A percentile compares a stretch with the other conserved stretches of the same genome.
These are phyloP conservation scores for Fibroporia radiculosa DNA, from an alignment of 768 basidiomycete genomes.

Conservation along the genomic window DNA sequence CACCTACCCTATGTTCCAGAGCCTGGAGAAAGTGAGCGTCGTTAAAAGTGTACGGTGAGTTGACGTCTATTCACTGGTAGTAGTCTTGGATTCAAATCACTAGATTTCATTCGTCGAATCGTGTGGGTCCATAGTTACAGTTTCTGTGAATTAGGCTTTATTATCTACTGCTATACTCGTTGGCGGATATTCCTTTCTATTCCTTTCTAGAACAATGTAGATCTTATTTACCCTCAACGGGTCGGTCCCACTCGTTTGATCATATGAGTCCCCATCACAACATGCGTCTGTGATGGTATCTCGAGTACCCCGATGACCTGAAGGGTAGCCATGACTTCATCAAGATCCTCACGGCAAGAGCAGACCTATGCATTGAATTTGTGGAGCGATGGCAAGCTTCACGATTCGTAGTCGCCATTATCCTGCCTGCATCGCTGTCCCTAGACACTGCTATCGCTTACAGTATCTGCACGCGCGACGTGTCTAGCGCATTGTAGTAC, in stretches of 20 bases:
- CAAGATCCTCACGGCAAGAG: slow-evolving; percentile 2
- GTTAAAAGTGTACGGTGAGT: slow-evolving; percentile 5
- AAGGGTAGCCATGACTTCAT: slow-evolving; percentile 8
- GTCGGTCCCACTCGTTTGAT: slow-evolving; percentile 3
- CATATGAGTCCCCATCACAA: slow-evolving; percentile 2
- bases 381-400: slow-evolving; percentile 11
- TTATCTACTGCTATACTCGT: neutral
- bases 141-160: too few species aligned
- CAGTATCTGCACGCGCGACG: neutral
- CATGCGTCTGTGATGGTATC: slow-evolving; percentile 8
- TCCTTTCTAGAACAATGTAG: slow-evolving; percentile 1
- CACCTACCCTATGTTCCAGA: too few species aligned
- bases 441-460: slow-evolving; percentile 5
- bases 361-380: slow-evolving; percentile 11
- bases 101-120: too few species aligned
- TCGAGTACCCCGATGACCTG: slow-evolving; percentile 8
- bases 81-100: neutral
- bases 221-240: slow-evolving; percentile 5
- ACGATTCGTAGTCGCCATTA: slow-evolving; percentile 4
- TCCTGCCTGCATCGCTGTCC: slow-evolving; percentile 5
- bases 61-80: too few species aligned
- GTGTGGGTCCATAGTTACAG: slow-evolving; percentile 1
- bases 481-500: slow-evolving; percentile 9
- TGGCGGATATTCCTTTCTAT: neutral
- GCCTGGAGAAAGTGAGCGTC: slow-evolving; percentile 8